phyloP scores from a whole-genome alignment of 2,329 filamentous ascomycete species.

The Colletotrichum salicis region DNA sequence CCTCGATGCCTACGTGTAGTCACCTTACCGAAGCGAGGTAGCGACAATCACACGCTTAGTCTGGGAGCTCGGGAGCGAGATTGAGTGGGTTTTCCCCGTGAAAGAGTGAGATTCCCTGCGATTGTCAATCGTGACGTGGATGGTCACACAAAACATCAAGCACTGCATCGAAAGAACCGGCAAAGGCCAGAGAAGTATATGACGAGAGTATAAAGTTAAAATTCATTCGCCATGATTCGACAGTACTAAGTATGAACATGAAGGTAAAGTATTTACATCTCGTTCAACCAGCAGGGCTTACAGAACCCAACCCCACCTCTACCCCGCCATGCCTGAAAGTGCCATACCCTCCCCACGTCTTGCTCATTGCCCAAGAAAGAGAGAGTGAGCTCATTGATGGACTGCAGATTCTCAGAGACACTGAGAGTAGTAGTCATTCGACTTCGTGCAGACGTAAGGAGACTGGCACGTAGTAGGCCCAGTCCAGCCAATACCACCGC shows the following conservation, averaged over 20 bases:
- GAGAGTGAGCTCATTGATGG: neutral
- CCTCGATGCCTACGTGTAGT: no score
- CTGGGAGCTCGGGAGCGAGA: neutral
- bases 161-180: neutral
- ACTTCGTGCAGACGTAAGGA: conserved; percentile 32
- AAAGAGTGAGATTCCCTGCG: neutral
- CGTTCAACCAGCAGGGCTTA: neutral
- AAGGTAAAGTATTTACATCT: neutral
- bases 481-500: conserved; percentile 36
- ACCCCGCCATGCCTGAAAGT: neutral
- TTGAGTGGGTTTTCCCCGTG: neutral
- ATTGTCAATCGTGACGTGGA: neutral
- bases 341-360: neutral
- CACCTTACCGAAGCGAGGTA: no score
- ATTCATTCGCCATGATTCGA: neutral
- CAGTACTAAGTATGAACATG: neutral
- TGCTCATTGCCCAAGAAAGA: no score
- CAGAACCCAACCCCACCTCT: no score
- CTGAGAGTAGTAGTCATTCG: conserved; percentile 40
- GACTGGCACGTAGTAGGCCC: conserved; percentile 36
- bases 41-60: neutral
- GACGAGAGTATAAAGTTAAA: neutral
- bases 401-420: conserved; percentile 25
- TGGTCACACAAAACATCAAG: neutral
- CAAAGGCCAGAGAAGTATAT: no score